Percentiles rank a stretch among this genome's conserved stretches.
These are phyloP conservation scores for Neocallimastix lanati DNA, from an alignment of 192 early-diverging fungal species.

Conservation along the genomic window DNA sequence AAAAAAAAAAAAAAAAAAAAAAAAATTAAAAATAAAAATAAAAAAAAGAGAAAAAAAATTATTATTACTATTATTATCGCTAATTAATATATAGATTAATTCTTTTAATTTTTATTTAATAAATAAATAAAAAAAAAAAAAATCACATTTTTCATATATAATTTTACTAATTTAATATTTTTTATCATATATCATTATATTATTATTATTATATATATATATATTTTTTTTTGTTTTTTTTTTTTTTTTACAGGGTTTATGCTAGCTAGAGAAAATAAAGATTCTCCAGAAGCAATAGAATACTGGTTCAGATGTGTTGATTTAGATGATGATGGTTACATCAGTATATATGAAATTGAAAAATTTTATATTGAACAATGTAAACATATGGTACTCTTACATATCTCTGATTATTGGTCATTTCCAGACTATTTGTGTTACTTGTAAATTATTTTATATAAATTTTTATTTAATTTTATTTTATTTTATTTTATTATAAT, in stretches of 20 bases:
- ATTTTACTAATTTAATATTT: no score
- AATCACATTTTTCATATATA: no score
- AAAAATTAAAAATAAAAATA: no score
- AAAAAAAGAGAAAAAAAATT: no score
- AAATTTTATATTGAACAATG: slow-evolving; percentile 75
- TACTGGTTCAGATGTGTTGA: slow-evolving; percentile 92
- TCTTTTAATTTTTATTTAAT: no score
- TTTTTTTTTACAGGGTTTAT: slow-evolving; percentile 35
- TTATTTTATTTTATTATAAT: no score
- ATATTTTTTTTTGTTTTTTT: neutral
- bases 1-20: no score
- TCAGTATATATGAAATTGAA: slow-evolving; percentile 65
- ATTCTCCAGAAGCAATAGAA: slow-evolving; percentile 34
- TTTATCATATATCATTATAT: no score
- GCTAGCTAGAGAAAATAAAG: slow-evolving; percentile 61
- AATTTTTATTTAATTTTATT: neutral
- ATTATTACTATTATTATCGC: no score
- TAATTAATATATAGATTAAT: no score
- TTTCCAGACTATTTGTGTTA: slow-evolving; percentile 32
- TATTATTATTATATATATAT: neutral
- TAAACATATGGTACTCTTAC: slow-evolving; percentile 26
- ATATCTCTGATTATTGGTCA: slow-evolving; percentile 12
- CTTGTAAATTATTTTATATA: slow-evolving; percentile 23
- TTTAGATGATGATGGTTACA: slow-evolving; percentile 67
- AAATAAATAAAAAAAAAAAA: no score